A percentile compares a stretch with the other conserved stretches of the same genome.
Evolutionary conservation across 176 grass and related monocot species (phyloP).

Genomic region (Aegilops longissima): DNA sequence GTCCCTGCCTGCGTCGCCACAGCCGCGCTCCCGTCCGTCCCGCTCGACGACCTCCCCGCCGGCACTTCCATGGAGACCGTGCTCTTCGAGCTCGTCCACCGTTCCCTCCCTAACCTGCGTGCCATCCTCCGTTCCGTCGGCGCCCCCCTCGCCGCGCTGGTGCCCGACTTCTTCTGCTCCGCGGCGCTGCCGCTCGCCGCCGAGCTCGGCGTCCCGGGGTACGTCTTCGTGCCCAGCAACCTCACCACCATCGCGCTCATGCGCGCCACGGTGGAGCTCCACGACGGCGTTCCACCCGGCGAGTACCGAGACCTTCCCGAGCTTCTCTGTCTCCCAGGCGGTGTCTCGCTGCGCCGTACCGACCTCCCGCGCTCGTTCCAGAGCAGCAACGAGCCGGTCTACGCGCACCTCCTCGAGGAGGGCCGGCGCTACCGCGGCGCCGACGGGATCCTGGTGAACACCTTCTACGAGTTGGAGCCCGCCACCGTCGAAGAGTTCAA

Average conservation of each 20-base stretch:
- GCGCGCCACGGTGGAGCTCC: background rate
- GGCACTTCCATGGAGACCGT: background rate
- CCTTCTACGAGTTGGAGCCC: background rate
- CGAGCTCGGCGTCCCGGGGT: background rate
- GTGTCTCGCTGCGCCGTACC: background rate
- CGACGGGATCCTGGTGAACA: background rate
- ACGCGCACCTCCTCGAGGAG: background rate
- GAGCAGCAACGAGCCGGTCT: background rate
- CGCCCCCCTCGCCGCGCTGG: background rate
- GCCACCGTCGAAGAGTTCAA: background rate
- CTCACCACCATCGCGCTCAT: background rate
- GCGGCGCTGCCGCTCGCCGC: background rate
- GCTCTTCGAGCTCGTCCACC: background rate
- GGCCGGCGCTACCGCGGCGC: background rate
- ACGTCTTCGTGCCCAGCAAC: background rate
- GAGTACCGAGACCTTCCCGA: background rate
- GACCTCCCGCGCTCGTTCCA: background rate
- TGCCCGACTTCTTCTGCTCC: background rate
- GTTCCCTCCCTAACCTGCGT: background rate
- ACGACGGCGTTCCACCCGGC: background rate
- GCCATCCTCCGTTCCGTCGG: background rate
- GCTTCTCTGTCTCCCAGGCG: background rate
- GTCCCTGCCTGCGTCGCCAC: background rate
- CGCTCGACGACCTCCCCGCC: background rate
- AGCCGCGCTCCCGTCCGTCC: background rate